Evolutionary conservation across 164 flowering plant genomes (phyloP), one percentile per base, ranked within the genome.

Genomic region (Sedum album): DNA sequence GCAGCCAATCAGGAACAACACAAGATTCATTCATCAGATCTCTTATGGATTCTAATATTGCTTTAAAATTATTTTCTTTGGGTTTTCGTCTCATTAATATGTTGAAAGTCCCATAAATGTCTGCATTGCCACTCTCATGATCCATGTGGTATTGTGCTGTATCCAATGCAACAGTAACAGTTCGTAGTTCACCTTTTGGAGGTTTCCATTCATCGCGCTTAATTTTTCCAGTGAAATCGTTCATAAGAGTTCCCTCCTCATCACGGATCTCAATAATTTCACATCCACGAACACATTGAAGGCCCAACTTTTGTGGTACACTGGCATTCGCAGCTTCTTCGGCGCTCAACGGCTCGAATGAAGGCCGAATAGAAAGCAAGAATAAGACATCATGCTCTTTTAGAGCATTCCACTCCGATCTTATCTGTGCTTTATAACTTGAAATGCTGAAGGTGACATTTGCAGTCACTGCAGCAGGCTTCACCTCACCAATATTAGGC

Each of bases 21-120:
- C 99, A 95, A 38, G 87, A 84, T 80, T 95, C 99, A 84, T 95
- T 95, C 99, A 95, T 95, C n/a, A 95, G 88, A 79, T 95, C 99
- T 75, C 97, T 81, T 57, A 95, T 95, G 30, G 97, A 91, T 74
- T 95, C 99, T 66, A 95, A 80, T 76, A 95, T 95, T 63, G 99
- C 99, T 78, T 95, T 95, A 73, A 95, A 95, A 73, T 95, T 95
- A 72, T 95, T 95, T 77, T 95, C 99, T 79, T 95, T 95, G 14
- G 99, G 99, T 76, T 95, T 95, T 78, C 99, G 86, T 76, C 99
- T 87, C 93, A 95, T 85, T 71, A 95, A 73, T 55, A 95, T 72
- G 78, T 95, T 88, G 66, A 95, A 95, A 61, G 97, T 82, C 60
- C 93, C 84, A 81, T 92, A 92, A 62, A 88, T 84, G 80, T 92